phyloP scores from a whole-genome alignment of 108 stramenopile genomes.

The Nannochloropsis salina region DNA sequence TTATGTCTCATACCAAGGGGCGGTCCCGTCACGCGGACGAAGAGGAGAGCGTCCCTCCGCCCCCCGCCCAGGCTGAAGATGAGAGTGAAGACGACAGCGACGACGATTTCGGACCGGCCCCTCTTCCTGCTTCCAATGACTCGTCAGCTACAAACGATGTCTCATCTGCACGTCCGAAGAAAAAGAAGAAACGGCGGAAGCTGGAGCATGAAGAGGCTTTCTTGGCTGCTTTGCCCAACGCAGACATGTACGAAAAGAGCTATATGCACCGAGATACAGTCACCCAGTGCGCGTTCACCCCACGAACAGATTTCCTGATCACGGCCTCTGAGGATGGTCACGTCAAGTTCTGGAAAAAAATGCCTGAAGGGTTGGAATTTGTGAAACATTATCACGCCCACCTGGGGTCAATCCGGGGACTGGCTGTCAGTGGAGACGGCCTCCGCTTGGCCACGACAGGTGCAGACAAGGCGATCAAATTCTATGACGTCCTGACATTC shows the following conservation, averaged over 20 bases:
- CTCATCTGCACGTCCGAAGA: conserved; percentile 24
- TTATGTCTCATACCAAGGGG: too few relatives aligned
- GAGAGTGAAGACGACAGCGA: not conserved
- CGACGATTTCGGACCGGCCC: not conserved
- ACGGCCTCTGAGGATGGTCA: conserved; percentile 82
- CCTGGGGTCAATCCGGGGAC: conserved; percentile 60
- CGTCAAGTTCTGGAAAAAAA: conserved; percentile 98
- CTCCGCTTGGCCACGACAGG: conserved; percentile 70
- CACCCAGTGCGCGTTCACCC: conserved; percentile 63
- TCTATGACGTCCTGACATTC: conserved; percentile 91
- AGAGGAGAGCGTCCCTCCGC: not conserved
- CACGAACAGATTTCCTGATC: conserved; percentile 76
- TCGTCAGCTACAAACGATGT: conserved; percentile 29
- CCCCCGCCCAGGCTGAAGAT: not conserved
- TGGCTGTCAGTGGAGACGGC: conserved; percentile 68
- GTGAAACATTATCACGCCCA: conserved; percentile 94
- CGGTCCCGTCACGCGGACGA: too few relatives aligned
- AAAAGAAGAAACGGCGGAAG: conserved; percentile 34
- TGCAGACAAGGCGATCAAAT: conserved; percentile 74
- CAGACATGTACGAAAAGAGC: conserved; percentile 56
- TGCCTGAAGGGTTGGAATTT: conserved; percentile 71
- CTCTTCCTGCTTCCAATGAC: conserved; percentile 24
- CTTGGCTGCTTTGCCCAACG: conserved; percentile 47
- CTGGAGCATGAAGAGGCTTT: conserved; percentile 47
- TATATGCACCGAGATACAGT: conserved; percentile 88